Conservation (phyloP, 2,329 filamentous ascomycete species). For the Venturia nashicola region DNA sequence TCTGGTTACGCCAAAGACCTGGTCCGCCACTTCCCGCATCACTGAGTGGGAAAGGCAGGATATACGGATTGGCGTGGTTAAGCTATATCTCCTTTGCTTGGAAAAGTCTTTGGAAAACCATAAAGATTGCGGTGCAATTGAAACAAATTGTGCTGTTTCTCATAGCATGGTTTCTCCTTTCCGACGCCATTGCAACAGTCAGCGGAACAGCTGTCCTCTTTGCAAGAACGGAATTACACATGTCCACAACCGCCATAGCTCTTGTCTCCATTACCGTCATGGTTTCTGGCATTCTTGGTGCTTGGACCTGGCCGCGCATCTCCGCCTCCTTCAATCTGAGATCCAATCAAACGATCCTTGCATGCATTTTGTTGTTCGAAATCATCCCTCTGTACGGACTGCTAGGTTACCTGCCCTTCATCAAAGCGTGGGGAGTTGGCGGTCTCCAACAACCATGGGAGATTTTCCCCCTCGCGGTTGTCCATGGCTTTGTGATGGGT, state of each 20-base stretch:
- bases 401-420: constrained; percentile 66
- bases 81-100: constrained; percentile 72
- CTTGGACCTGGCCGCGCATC: constrained; percentile 74
- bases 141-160: constrained; percentile 66
- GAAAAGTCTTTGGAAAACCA: constrained; percentile 66
- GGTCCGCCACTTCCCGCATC: constrained; percentile 58
- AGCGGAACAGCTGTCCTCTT: constrained; percentile 90
- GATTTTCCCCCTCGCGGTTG: constrained; percentile 74
- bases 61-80: constrained; percentile 32
- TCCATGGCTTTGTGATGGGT: constrained; percentile 83
- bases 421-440: constrained; percentile 58
- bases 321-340: constrained; percentile 54
- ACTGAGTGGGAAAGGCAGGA: constrained; percentile 4
- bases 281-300: constrained; percentile 70
- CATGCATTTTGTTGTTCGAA: constrained; percentile 75
- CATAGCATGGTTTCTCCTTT: constrained; percentile 79
- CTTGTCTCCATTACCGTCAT: constrained; percentile 86
- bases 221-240: constrained; percentile 78
- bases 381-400: constrained; percentile 82
- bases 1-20: constrained; percentile 74
- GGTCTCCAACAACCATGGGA: constrained; percentile 84
- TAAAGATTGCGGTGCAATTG: constrained; percentile 56
- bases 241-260: constrained; percentile 74
- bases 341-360: constrained; percentile 72
- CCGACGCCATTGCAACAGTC: constrained; percentile 84